A percentile compares a stretch with the other conserved stretches of the same genome.
Conservation (phyloP, 768 basidiomycete species). For the Trametes maxima region DNA sequence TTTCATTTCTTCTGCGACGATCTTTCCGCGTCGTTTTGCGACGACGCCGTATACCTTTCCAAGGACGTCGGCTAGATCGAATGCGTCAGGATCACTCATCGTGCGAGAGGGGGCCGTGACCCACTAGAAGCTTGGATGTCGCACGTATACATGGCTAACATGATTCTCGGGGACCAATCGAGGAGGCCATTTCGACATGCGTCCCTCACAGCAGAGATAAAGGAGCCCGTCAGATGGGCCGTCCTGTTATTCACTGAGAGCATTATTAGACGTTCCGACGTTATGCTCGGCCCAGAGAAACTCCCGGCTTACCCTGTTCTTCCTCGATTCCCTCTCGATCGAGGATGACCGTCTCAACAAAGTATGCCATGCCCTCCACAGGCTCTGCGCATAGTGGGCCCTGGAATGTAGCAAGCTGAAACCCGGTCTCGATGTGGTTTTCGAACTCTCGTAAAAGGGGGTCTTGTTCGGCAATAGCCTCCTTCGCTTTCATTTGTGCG, state of each 20-base stretch:
- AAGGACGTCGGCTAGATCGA: constrained; percentile 80
- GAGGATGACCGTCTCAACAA: constrained; percentile 76
- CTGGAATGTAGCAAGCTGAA: constrained; percentile 92
- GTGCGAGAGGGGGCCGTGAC: constrained; percentile 34
- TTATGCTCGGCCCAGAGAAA: no score
- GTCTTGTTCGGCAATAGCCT: constrained; percentile 35
- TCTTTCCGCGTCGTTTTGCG: constrained; percentile 85
- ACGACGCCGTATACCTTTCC: constrained; percentile 98
- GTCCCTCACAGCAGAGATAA: constrained; percentile 88
- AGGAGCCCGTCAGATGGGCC: constrained; percentile 85
- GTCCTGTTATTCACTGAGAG: constrained; percentile 62
- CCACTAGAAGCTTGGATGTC: constrained; percentile 97
- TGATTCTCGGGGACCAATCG: constrained; percentile 97
- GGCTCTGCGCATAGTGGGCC: constrained; percentile 96
- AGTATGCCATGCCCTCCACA: constrained; percentile 89
- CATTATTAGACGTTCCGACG: not conserved
- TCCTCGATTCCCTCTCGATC: constrained; percentile 60
- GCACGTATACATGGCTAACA: constrained; percentile 98
- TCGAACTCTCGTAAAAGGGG: constrained; percentile 61
- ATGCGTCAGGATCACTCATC: constrained; percentile 17
- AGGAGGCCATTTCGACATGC: constrained; percentile 87
- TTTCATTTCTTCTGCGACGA: constrained; percentile 98
- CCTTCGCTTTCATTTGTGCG: constrained; percentile 38
- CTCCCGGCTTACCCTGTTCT: constrained; percentile 61
- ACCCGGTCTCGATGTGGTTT: constrained; percentile 86